Percentiles rank a stretch among this genome's conserved stretches.
Evolutionary conservation across 164 flowering plant species (phyloP).

Genomic region (Macadamia integrifolia): DNA sequence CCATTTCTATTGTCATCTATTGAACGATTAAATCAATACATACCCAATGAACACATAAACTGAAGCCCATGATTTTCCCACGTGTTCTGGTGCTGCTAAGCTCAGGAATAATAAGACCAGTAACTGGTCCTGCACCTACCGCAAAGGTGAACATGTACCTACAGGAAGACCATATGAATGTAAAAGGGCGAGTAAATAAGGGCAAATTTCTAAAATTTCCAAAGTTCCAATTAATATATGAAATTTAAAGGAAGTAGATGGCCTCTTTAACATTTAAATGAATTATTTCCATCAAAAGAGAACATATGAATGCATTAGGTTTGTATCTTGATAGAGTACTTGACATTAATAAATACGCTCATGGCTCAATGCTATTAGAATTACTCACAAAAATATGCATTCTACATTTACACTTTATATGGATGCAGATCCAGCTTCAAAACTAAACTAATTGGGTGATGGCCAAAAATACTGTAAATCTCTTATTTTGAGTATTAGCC

Average conservation of each 20-base stretch:
- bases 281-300: not conserved
- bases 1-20: not conserved
- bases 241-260: not conserved
- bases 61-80: slow-evolving; percentile 76
- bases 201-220: not conserved
- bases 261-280: too few species aligned
- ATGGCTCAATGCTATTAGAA: not conserved
- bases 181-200: not conserved
- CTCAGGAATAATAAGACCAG: slow-evolving; percentile 83
- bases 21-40: slow-evolving; percentile 4
- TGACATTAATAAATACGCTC: not conserved
- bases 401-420: too few species aligned
- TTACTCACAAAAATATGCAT: not conserved
- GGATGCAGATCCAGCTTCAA: too few species aligned
- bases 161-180: slow-evolving; percentile 1
- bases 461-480: too few species aligned
- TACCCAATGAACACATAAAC: slow-evolving; percentile 91
- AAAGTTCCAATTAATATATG: not conserved
- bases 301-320: too few species aligned
- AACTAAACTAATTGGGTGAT: too few species aligned
- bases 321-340: not conserved
- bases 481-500: too few species aligned
- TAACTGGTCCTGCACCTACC: slow-evolving; percentile 84
- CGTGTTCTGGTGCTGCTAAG: slow-evolving; percentile 75
- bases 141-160: slow-evolving; percentile 84